phyloP scores from a whole-genome alignment of 78 protist species.

The Speleostelium caveatum region DNA sequence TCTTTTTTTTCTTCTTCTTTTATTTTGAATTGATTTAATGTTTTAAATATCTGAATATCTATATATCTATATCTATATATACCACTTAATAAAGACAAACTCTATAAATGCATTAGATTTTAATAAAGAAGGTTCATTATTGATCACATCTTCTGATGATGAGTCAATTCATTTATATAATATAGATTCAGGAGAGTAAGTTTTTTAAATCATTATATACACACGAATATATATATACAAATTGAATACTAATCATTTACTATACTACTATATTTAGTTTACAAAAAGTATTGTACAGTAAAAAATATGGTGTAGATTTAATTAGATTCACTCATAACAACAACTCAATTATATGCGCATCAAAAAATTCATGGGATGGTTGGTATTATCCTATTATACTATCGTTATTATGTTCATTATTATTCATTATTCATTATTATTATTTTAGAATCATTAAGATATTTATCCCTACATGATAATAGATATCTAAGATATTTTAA shows the following conservation, averaged over 20 bases:
- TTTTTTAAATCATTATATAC: too few relatives aligned
- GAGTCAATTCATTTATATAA: conserved; percentile 85
- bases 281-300: conserved; percentile 64
- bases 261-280: conserved; percentile 10
- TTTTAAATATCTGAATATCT: background rate
- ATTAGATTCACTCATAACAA: conserved; percentile 80
- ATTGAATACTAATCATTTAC: too few relatives aligned
- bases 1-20: background rate
- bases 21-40: background rate
- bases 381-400: background rate
- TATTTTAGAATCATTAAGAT: conserved; percentile 75
- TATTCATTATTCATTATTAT: too few relatives aligned
- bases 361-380: conserved; percentile 87
- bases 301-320: conserved; percentile 86
- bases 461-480: conserved; percentile 89
- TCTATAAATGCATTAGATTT: conserved; percentile 84
- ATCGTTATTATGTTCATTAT: background rate
- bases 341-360: conserved; percentile 82
- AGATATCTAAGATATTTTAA: conserved; percentile 87
- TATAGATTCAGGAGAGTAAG: conserved; percentile 77
- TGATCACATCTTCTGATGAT: conserved; percentile 86
- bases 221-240: too few relatives aligned
- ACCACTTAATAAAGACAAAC: conserved; percentile 3
- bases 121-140: conserved; percentile 61
- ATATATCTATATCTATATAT: too few relatives aligned